Evolutionary conservation across 441 rosid genomes (phyloP).

Genomic region (Omphalea diandra): DNA sequence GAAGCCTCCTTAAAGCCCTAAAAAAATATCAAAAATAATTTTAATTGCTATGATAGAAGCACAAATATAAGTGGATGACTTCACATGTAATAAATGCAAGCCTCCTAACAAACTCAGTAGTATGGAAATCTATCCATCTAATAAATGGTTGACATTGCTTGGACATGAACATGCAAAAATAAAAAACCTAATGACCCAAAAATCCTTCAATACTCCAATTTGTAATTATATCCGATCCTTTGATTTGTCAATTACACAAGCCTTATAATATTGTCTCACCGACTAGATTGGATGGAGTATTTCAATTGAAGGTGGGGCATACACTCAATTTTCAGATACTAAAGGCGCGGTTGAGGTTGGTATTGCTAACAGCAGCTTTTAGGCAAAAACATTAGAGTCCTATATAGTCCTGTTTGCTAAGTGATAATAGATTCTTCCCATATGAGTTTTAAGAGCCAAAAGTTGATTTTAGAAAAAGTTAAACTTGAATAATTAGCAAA

Average conservation of each 20-base stretch:
- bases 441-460: too few relatives aligned
- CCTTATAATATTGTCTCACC: too few relatives aligned
- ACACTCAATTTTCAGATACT: not conserved
- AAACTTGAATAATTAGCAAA: too few relatives aligned
- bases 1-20: conserved; percentile 75
- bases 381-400: too few relatives aligned
- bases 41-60: conserved; percentile 17
- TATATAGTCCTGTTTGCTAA: too few relatives aligned
- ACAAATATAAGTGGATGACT: not conserved
- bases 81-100: not conserved
- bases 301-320: not conserved
- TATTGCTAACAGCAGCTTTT: too few relatives aligned
- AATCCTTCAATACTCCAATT: not conserved
- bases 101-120: not conserved
- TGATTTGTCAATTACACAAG: not conserved
- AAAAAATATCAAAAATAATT: conserved; percentile 23
- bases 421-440: too few relatives aligned
- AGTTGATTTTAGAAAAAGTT: too few relatives aligned
- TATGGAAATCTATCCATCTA: conserved; percentile 6
- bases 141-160: conserved; percentile 4
- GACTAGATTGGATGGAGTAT: not conserved
- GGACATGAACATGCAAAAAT: conserved; percentile 4
- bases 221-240: not conserved
- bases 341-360: too few relatives aligned
- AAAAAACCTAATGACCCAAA: too few relatives aligned